These are phyloP conservation scores for Nicotiana sylvestris DNA, from an alignment of 257 asterid species.

Conservation along the genomic window DNA sequence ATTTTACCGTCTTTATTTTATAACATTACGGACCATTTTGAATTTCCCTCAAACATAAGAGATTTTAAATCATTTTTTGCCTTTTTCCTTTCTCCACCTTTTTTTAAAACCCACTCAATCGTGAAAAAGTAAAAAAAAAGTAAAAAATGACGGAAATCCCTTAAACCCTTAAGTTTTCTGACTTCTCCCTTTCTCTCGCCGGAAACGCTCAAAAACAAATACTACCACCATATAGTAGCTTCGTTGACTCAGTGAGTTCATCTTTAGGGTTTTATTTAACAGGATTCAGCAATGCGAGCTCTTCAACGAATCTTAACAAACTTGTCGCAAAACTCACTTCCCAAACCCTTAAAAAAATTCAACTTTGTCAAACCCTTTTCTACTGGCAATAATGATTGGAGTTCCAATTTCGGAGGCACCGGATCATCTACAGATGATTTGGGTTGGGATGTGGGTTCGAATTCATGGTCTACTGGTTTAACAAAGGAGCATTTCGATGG, in stretches of 20 bases:
- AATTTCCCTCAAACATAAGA: too few relatives aligned
- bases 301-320: slow-evolving; percentile 44
- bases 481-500: slow-evolving; percentile 91
- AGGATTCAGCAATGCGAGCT: slow-evolving; percentile 37
- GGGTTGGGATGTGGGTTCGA: slow-evolving; percentile 61
- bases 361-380: slow-evolving; percentile 35
- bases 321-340: slow-evolving; percentile 23
- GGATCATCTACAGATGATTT: slow-evolving; percentile 30
- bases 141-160: too few relatives aligned
- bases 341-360: slow-evolving; percentile 16
- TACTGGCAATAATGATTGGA: slow-evolving; percentile 45
- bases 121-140: too few relatives aligned
- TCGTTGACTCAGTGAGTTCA: neutral
- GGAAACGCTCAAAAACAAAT: too few relatives aligned
- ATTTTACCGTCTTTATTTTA: too few relatives aligned
- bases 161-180: too few relatives aligned
- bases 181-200: too few relatives aligned
- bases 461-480: slow-evolving; percentile 86
- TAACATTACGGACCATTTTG: too few relatives aligned
- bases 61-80: too few relatives aligned
- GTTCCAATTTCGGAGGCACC: slow-evolving; percentile 40
- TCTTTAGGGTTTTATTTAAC: neutral
- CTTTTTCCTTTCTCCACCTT: too few relatives aligned
- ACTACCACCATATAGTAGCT: too few relatives aligned
- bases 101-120: too few relatives aligned